Percentiles rank a stretch among this genome's conserved stretches.
Conservation (phyloP, 306 rosid genomes). For the Leucaena leucocephala region DNA sequence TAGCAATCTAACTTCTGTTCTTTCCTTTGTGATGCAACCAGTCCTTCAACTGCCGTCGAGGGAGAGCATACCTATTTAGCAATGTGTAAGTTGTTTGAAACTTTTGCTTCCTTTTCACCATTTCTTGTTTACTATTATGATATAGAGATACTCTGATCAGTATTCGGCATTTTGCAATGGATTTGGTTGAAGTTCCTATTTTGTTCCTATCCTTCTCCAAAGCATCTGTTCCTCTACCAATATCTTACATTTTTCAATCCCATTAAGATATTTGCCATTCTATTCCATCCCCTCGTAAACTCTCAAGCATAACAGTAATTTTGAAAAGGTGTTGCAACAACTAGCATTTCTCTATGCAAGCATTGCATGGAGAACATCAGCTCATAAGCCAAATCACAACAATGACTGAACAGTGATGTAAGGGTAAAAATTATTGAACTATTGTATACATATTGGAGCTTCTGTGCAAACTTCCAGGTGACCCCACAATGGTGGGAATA, state of each 20-base stretch:
- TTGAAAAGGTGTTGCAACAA: not conserved
- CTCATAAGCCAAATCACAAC: too few species aligned
- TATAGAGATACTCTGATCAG: not conserved
- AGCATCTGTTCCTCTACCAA: conserved; percentile 15
- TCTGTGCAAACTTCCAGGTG: not conserved
- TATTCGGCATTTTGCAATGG: conserved; percentile 18
- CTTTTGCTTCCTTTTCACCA: not conserved
- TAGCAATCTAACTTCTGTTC: conserved; percentile 41
- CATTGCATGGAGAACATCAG: not conserved
- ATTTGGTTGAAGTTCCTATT: not conserved
- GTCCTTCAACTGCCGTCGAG: conserved; percentile 75
- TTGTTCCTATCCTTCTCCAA: not conserved
- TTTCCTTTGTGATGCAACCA: conserved; percentile 43
- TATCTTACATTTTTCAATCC: not conserved
- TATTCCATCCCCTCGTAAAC: not conserved
- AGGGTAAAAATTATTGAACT: not conserved
- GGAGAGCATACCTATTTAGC: conserved; percentile 83
- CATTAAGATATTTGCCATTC: not conserved
- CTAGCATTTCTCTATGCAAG: not conserved
- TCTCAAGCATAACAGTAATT: not conserved
- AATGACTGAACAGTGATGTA: not conserved
- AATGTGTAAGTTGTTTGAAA: conserved; percentile 71
- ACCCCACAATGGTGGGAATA: not conserved
- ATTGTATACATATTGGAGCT: not conserved
- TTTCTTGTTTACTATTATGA: not conserved